Conservation (phyloP, 345 rosid genomes). For the Excoecaria agallocha region DNA sequence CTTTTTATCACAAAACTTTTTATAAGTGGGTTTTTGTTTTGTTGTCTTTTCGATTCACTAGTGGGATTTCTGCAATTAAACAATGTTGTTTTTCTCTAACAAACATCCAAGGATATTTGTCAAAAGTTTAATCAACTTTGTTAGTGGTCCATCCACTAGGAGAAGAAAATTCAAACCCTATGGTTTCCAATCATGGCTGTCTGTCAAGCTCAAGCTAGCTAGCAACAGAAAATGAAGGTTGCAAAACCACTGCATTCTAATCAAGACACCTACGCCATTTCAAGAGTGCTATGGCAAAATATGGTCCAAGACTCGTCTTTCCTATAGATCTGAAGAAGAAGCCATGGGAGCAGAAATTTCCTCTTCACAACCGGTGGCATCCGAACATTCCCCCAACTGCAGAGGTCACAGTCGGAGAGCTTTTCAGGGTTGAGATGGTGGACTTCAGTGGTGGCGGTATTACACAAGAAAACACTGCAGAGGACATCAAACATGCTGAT, state of each 20-base stretch:
- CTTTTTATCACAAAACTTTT: conserved; percentile 13
- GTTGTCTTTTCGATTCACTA: background rate
- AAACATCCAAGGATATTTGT: background rate
- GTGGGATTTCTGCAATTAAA: background rate
- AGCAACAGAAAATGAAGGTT: conserved; percentile 14
- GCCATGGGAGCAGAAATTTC: conserved; percentile 52
- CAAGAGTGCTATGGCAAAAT: conserved; percentile 28
- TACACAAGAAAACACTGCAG: conserved; percentile 37
- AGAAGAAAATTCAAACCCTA: background rate
- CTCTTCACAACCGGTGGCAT: conserved; percentile 65
- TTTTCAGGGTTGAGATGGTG: conserved; percentile 64
- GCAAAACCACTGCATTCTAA: background rate
- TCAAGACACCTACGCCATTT: background rate
- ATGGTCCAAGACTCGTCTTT: conserved; percentile 40
- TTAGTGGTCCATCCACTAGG: conserved; percentile 22
- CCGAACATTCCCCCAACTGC: conserved; percentile 54
- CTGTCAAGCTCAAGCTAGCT: conserved; percentile 14
- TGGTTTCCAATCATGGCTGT: conserved; percentile 13
- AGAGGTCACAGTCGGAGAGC: conserved; percentile 39
- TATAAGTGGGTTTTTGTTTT: background rate
- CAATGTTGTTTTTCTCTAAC: conserved; percentile 2
- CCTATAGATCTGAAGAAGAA: conserved; percentile 60
- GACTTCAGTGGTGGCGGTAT: conserved; percentile 48
- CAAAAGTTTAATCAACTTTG: conserved; percentile 14
- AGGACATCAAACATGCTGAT: conserved; percentile 50